Percentiles rank a stretch among this genome's conserved stretches.
phyloP scores from a whole-genome alignment of 208 protist genomes.

The Trypanosoma lewisi region DNA sequence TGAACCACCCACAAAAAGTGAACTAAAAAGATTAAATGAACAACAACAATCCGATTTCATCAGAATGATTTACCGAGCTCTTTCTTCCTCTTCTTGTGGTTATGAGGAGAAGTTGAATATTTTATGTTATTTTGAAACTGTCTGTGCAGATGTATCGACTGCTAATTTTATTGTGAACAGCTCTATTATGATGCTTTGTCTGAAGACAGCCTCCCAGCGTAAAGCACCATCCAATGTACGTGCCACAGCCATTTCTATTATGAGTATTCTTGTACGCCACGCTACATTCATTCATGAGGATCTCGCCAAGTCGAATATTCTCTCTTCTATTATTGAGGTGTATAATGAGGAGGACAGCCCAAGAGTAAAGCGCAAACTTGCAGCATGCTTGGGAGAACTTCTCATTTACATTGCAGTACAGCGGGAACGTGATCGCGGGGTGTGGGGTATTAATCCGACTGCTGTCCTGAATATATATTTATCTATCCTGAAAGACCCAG shows the following conservation, averaged over 20 bases:
- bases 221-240: conserved; percentile 49
- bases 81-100: conserved; percentile 28
- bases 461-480: conserved; percentile 49
- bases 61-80: conserved; percentile 43
- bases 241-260: conserved; percentile 70
- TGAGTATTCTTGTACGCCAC: conserved; percentile 85
- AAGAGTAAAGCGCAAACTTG: conserved; percentile 64
- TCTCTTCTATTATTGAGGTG: conserved; percentile 54
- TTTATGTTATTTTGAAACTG: conserved; percentile 85
- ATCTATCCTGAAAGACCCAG: conserved; percentile 47
- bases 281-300: conserved; percentile 78
- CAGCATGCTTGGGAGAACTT: conserved; percentile 86
- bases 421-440: conserved; percentile 46
- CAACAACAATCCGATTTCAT: conserved; percentile 55
- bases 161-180: conserved; percentile 91
- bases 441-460: conserved; percentile 51
- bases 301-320: conserved; percentile 59
- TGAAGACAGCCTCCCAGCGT: conserved; percentile 59
- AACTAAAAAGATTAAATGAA: conserved; percentile 54
- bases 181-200: conserved; percentile 87
- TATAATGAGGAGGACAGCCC: conserved; percentile 55
- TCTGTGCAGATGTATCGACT: conserved; percentile 65
- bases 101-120: conserved; percentile 70
- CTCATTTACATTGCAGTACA: conserved; percentile 90
- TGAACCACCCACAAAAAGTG: conserved; percentile 40